Evolutionary conservation across 805 yeast species (phyloP), one percentile per base, ranked within the genome.

Genomic region (Komagataella mondaviorum): DNA sequence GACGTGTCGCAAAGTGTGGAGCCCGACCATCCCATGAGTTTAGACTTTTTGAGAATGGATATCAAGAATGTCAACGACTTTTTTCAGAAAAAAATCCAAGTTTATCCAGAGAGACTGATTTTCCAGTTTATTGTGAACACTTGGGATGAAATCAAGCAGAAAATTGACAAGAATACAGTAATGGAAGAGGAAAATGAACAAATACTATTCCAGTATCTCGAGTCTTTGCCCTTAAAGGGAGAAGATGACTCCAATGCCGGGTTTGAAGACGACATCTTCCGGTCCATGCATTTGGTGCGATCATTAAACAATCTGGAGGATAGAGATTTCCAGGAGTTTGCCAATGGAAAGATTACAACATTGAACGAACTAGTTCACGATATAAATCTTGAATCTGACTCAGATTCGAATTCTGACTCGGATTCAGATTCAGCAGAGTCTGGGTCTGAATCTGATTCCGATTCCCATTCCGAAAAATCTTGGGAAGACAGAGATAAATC

Each of bases 1-100:
- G 99, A 93, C 69, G 99, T 93, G 8, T 90, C 98, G 1, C 99
- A 93, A 65, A 83, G 95, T 44, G 98, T 93, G 22, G 98, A 93
- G 65, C 97, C 96, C 7, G 96, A 89, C 59, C 99, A 93, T 67
- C 98, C 96, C 8, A 88, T 88, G 88, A 85, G 96, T 46, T 72
- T 93, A 56, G 98, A 93, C 64, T 93, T 93, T 63, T 69, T 93
- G 54, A 74, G 99, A 62, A 93, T 93, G 99, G 99, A 93, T 68
- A 90, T 93, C 62, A 93, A 91, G 65, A 93, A 93, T 62, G 87
- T 91, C 22, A 93, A 91, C 61, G 93, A 87, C 59, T 93, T 83
- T 64, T 93, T 93, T 60, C 77, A 76, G 59, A 81, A 83, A 63
- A 82, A 83, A 44, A 87, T 90, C 46, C 76, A 78, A 50, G 84